These are phyloP conservation scores for Prototheca wickerhamii DNA, from an alignment of 163 green algal genomes.

Conservation along the genomic window DNA sequence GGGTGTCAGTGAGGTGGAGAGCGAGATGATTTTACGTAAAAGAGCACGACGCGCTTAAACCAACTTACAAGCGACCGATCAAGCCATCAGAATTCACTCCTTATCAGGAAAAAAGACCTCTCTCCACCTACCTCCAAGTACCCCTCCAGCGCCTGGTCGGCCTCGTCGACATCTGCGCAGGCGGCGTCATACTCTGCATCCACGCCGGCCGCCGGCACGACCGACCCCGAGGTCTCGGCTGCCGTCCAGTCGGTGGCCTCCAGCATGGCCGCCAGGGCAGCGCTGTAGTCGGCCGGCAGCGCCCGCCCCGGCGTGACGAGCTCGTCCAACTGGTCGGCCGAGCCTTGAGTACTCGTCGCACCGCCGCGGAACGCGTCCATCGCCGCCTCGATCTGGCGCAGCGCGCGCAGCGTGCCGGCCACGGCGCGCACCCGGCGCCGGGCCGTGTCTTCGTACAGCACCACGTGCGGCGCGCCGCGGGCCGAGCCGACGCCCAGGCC, in stretches of 20 bases:
- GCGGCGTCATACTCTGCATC: conserved; percentile 56
- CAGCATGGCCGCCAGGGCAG: conserved; percentile 40
- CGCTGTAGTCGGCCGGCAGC: conserved; percentile 39
- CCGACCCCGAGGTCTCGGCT: conserved; percentile 55
- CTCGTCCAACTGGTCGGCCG: conserved; percentile 21
- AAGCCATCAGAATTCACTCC: no score
- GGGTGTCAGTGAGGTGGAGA: no score
- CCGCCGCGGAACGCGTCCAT: conserved; percentile 24
- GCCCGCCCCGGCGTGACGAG: conserved; percentile 32
- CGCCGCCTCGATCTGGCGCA: conserved; percentile 27
- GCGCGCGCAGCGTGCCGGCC: conserved; percentile 16
- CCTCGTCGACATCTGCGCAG: conserved; percentile 24
- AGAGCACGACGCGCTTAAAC: no score
- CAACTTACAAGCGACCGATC: no score
- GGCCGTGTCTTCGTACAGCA: conserved; percentile 90
- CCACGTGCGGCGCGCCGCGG: conserved; percentile 67
- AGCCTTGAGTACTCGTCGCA: conserved; percentile 1
- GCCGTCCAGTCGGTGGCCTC: conserved; percentile 73
- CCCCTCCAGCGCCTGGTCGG: conserved; percentile 14
- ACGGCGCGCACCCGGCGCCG: conserved; percentile 36
- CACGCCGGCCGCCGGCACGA: conserved; percentile 59
- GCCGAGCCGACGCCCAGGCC: conserved; percentile 37
- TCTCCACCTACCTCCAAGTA: conserved; percentile 21
- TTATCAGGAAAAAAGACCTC: not conserved
- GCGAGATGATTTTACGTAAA: no score